Evolutionary conservation across 2,329 filamentous ascomycete species (phyloP).

Genomic region (Pseudogymnoascus sp.): DNA sequence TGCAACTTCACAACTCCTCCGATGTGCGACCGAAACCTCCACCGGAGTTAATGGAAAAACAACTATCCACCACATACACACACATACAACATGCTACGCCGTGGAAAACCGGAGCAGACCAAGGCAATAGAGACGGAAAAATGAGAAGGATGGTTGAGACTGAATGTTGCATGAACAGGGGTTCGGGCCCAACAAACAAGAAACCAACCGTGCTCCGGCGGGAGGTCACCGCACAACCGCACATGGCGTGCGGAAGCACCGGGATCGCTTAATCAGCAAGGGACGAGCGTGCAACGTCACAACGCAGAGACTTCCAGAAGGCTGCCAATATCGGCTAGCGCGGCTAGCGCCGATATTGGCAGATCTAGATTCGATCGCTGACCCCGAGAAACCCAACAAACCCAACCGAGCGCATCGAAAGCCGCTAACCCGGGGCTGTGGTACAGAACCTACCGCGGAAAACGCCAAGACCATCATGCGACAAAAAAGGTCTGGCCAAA

Average conservation of each 20-base stretch:
- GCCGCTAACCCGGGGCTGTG: not conserved
- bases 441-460: not conserved
- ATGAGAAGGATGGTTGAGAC: not conserved
- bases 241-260: not conserved
- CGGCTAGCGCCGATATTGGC: not conserved
- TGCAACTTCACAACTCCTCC: not conserved
- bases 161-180: not conserved
- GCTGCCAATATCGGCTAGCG: not conserved
- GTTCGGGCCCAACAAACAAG: not conserved
- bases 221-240: too few species aligned
- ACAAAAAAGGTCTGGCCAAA: not conserved
- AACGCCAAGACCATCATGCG: not conserved
- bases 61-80: not conserved
- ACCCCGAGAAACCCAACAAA: conserved; percentile 4
- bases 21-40: not conserved
- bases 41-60: not conserved
- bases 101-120: not conserved
- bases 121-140: conserved; percentile 3
- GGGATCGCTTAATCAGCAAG: not conserved
- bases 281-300: not conserved
- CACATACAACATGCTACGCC: not conserved
- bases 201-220: not conserved
- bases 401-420: not conserved
- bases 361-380: conserved; percentile 6
- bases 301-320: conserved; percentile 1